A percentile compares a stretch with the other conserved stretches of the same genome.
Conservation (phyloP, 1,139 yeast genomes). For the Candida sp. region DNA sequence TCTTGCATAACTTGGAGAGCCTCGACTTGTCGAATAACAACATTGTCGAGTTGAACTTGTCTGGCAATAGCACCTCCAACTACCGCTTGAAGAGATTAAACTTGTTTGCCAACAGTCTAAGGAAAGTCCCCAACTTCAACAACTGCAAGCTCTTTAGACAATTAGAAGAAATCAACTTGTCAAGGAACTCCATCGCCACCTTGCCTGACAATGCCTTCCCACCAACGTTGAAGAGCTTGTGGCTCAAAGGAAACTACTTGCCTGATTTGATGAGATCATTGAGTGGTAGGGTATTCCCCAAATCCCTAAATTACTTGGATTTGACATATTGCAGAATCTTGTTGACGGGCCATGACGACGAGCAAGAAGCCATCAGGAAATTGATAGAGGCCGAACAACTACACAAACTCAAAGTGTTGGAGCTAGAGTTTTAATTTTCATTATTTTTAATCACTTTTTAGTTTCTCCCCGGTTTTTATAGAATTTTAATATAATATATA, state of each 20-base stretch:
- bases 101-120: slow-evolving; percentile 25
- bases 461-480: neutral
- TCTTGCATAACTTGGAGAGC: slow-evolving; percentile 14
- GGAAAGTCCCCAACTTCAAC: slow-evolving; percentile 8
- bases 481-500: slow-evolving; percentile 1
- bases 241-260: slow-evolving; percentile 26
- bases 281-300: slow-evolving; percentile 16
- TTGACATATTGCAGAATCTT: slow-evolving; percentile 19
- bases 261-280: slow-evolving; percentile 12
- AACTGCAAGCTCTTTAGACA: slow-evolving; percentile 14
- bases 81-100: slow-evolving; percentile 13
- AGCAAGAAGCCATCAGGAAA: slow-evolving; percentile 3
- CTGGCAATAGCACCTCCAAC: neutral
- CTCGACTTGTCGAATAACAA: slow-evolving; percentile 29
- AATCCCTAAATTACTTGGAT: slow-evolving; percentile 16
- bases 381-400: slow-evolving; percentile 7
- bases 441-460: neutral
- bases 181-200: slow-evolving; percentile 25
- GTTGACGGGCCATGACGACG: neutral
- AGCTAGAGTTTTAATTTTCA: slow-evolving; percentile 4
- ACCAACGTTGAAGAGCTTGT: slow-evolving; percentile 14
- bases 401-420: slow-evolving; percentile 3
- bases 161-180: slow-evolving; percentile 22
- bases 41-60: slow-evolving; percentile 14
- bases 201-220: slow-evolving; percentile 18